Conservation (phyloP, 768 basidiomycete species). For the Boletus pseudo-olivaceus region DNA sequence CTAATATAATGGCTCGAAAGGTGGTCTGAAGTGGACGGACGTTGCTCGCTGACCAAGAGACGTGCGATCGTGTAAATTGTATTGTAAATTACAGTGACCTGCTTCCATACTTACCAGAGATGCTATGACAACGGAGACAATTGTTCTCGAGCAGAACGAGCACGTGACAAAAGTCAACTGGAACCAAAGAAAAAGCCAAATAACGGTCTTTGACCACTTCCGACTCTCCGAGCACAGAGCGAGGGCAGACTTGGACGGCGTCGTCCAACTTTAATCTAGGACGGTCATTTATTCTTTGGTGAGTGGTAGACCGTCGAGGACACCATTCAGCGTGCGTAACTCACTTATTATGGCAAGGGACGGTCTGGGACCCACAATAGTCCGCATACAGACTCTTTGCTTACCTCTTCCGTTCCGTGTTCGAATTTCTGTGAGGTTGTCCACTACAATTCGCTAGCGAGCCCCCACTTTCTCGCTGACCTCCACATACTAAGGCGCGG, state of each 20-base stretch:
- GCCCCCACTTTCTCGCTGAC: slow-evolving; percentile 4
- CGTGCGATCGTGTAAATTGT: slow-evolving; percentile 8
- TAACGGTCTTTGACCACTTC: slow-evolving; percentile 13
- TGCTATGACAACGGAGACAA: slow-evolving; percentile 13
- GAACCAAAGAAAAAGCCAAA: slow-evolving; percentile 47
- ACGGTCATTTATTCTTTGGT: slow-evolving; percentile 10
- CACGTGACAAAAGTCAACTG: slow-evolving; percentile 50
- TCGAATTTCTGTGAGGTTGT: slow-evolving; percentile 28
- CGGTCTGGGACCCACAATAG: slow-evolving; percentile 51
- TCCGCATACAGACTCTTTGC: slow-evolving; percentile 40
- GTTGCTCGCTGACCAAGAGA: slow-evolving; percentile 21
- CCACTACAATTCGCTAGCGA: not conserved
- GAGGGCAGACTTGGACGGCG: slow-evolving; percentile 12
- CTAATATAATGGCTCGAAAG: slow-evolving; percentile 13
- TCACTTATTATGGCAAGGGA: slow-evolving; percentile 35
- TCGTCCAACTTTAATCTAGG: slow-evolving; percentile 23
- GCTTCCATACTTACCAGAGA: not conserved
- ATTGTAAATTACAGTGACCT: not conserved
- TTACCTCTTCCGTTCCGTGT: slow-evolving; percentile 43
- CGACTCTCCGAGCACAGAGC: not conserved
- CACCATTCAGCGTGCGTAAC: slow-evolving; percentile 2
- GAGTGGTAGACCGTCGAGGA: slow-evolving; percentile 7
- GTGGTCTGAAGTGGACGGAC: slow-evolving; percentile 24
- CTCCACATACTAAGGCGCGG: slow-evolving; percentile 48
- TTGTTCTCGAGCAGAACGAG: too few species aligned